A percentile compares a stretch with the other conserved stretches of the same genome.
Evolutionary conservation across 805 yeast species (phyloP).

Genomic region (Debaryomyces maramus): DNA sequence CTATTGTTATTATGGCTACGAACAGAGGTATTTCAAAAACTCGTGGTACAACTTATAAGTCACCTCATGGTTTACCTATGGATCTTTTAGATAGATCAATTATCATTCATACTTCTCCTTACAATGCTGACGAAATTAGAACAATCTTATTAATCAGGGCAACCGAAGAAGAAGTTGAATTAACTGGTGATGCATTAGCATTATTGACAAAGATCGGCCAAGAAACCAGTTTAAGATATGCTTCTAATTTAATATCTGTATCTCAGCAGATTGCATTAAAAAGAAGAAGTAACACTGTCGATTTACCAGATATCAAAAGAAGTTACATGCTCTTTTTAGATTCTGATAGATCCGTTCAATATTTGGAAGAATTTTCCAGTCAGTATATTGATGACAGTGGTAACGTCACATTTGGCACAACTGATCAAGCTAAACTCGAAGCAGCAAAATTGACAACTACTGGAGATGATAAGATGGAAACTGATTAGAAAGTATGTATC

Average conservation of each 20-base stretch:
- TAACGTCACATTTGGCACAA: conserved; percentile 53
- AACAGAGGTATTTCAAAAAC: conserved; percentile 93
- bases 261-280: conserved; percentile 83
- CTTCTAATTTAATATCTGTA: conserved; percentile 86
- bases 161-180: conserved; percentile 88
- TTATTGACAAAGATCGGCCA: conserved; percentile 85
- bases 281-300: conserved; percentile 71
- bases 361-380: conserved; percentile 64
- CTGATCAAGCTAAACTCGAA: not conserved
- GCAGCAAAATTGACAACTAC: conserved; percentile 6
- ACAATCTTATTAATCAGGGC: conserved; percentile 87
- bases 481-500: conserved; percentile 23
- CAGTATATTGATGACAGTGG: conserved; percentile 82
- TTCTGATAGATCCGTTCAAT: conserved; percentile 84
- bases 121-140: conserved; percentile 79
- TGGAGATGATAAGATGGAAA: conserved; percentile 40
- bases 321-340: conserved; percentile 86
- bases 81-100: conserved; percentile 93
- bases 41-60: conserved; percentile 88
- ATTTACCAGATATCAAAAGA: conserved; percentile 80
- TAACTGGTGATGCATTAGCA: conserved; percentile 79
- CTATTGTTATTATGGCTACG: conserved; percentile 97
- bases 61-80: conserved; percentile 97
- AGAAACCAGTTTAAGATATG: conserved; percentile 90
- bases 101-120: conserved; percentile 82